phyloP scores from a whole-genome alignment of 1,139 yeast species.

The Pichia kudriavzevii region DNA sequence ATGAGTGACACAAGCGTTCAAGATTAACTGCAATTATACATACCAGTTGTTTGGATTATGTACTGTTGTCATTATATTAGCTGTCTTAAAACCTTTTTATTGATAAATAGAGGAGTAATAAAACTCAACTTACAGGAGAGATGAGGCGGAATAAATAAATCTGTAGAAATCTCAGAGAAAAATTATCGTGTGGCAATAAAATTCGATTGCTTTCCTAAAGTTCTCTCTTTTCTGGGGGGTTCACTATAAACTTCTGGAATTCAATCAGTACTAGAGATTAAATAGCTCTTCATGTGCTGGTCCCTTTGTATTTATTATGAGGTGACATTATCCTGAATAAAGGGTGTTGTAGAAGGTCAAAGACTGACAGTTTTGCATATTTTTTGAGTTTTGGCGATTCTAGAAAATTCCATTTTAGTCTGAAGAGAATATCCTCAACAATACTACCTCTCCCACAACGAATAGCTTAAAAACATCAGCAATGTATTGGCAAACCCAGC shows the following conservation, averaged over 20 bases:
- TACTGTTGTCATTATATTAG: constrained; percentile 56
- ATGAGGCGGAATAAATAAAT: not conserved
- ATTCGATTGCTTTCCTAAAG: not conserved
- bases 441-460: not conserved
- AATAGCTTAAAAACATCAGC: constrained; percentile 10
- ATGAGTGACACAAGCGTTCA: no score
- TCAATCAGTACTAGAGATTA: no score
- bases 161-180: not conserved
- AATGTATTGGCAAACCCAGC: constrained; percentile 12
- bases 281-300: no score
- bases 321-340: not conserved
- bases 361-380: constrained; percentile 16
- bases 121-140: not conserved
- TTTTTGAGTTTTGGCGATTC: constrained; percentile 3
- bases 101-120: no score
- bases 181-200: not conserved
- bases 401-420: not conserved
- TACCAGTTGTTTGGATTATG: constrained; percentile 81
- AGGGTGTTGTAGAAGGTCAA: not conserved
- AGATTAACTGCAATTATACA: no score
- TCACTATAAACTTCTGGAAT: no score
- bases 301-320: no score
- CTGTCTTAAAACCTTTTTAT: no score
- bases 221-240: no score
- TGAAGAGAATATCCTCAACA: not conserved